phyloP scores from a whole-genome alignment of 2,329 filamentous ascomycete genomes.

The Simplicillium sp. region DNA sequence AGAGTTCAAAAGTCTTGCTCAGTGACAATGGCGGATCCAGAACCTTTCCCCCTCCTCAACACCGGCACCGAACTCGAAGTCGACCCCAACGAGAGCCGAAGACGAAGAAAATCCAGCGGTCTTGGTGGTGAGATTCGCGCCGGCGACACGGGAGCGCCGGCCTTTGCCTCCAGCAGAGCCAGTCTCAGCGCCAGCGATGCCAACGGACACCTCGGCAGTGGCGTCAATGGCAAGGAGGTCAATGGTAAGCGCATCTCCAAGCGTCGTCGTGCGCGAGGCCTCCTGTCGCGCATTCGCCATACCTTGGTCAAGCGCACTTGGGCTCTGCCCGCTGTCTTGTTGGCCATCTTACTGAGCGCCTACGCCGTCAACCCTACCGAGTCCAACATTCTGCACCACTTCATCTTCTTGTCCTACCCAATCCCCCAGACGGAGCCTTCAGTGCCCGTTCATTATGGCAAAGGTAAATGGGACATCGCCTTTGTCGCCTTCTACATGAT shows the following conservation, averaged over 20 bases:
- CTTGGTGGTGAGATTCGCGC: constrained; percentile 42
- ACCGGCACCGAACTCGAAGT: constrained; percentile 35
- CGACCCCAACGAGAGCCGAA: constrained; percentile 28
- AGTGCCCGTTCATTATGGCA: constrained; percentile 65
- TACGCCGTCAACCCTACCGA: constrained; percentile 70
- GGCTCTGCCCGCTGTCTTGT: constrained; percentile 57
- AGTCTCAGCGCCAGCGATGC: constrained; percentile 25
- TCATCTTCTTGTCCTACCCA: constrained; percentile 85
- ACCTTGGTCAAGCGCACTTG: constrained; percentile 52
- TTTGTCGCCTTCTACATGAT: constrained; percentile 86
- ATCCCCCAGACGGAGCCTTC: constrained; percentile 39
- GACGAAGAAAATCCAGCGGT: constrained; percentile 47
- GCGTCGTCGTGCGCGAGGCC: constrained; percentile 44
- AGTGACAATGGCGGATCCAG: constrained; percentile 10
- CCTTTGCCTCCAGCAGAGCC: constrained; percentile 41
- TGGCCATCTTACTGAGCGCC: constrained; percentile 51
- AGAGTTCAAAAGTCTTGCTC: no score
- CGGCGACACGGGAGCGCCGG: constrained; percentile 46
- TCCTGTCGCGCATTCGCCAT: constrained; percentile 38
- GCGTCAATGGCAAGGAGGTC: constrained; percentile 1
- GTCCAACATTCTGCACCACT: constrained; percentile 69
- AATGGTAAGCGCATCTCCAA: constrained; percentile 37
- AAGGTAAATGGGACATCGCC: constrained; percentile 76
- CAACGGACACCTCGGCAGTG: constrained; percentile 1
- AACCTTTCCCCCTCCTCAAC: constrained; percentile 48